These are phyloP conservation scores for Silene noctiflora DNA, from an alignment of 179 eudicot species.

Conservation along the genomic window DNA sequence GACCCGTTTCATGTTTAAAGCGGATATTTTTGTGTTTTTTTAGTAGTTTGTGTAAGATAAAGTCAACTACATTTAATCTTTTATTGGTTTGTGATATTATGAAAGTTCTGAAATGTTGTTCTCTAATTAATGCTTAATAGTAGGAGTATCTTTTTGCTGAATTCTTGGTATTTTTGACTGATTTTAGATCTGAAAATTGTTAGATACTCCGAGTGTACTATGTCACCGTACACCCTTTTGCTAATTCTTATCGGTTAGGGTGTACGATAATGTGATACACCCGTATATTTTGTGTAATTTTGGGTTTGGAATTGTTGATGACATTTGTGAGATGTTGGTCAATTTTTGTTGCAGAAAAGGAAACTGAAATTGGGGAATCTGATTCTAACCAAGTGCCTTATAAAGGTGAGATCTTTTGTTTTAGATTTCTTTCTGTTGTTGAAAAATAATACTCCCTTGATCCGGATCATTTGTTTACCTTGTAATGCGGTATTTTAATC, in stretches of 20 bases:
- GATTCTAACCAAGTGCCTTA: slow-evolving; percentile 9
- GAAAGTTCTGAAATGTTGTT: background rate
- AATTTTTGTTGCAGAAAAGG: slow-evolving; percentile 16
- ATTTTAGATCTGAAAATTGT: no score
- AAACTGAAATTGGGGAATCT: slow-evolving; percentile 15
- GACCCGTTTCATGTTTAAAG: no score
- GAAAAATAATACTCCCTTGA: no score
- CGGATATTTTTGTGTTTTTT: background rate
- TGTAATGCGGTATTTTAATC: no score
- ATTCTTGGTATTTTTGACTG: background rate
- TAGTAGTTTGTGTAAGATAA: background rate
- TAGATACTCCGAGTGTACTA: no score
- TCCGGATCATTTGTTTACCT: no score
- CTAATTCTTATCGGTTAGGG: no score
- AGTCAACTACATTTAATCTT: background rate
- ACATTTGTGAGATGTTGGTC: background rate
- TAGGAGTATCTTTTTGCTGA: background rate
- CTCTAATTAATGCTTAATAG: background rate
- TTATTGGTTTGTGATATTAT: background rate
- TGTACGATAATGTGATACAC: no score
- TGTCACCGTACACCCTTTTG: no score
- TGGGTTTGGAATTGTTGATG: background rate
- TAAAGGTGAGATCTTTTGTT: slow-evolving; percentile 25
- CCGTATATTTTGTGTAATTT: no score
- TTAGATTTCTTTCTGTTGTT: background rate